Evolutionary conservation across 2,329 filamentous ascomycete species (phyloP).

Genomic region (Phialophora tarda): DNA sequence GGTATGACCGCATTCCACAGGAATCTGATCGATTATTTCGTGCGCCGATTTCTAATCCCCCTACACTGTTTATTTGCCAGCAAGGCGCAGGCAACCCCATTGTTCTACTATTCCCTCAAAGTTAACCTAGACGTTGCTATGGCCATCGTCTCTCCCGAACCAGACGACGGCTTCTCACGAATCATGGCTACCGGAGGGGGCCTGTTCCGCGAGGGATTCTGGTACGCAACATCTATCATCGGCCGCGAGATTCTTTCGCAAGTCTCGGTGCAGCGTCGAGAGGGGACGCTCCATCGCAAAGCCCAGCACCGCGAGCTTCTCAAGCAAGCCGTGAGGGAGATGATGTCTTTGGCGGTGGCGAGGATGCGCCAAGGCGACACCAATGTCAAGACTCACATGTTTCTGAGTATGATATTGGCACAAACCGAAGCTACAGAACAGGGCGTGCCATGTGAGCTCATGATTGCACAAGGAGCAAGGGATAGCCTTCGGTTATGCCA

Average conservation of each 20-base stretch:
- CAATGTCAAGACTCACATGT: conserved; percentile 44
- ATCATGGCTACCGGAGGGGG: conserved; percentile 44
- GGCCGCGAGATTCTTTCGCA: conserved; percentile 56
- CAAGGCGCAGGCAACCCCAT: conserved; percentile 43
- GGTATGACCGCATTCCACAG: conserved; percentile 48
- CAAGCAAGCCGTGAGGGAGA: conserved; percentile 35
- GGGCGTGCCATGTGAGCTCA: conserved; percentile 50
- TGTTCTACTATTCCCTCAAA: conserved; percentile 48
- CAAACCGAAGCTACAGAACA: conserved; percentile 35
- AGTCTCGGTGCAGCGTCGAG: conserved; percentile 41
- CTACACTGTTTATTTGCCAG: conserved; percentile 55
- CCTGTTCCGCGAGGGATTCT: conserved; percentile 46
- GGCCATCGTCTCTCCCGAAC: conserved; percentile 45
- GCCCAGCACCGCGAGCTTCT: conserved; percentile 28
- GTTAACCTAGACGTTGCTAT: conserved; percentile 46
- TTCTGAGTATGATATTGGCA: conserved; percentile 41
- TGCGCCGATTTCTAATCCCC: conserved; percentile 61
- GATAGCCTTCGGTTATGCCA: conserved; percentile 37
- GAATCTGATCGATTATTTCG: conserved; percentile 59
- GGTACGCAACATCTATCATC: conserved; percentile 51
- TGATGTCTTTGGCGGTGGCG: conserved; percentile 39
- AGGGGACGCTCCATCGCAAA: conserved; percentile 22
- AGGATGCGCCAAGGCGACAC: conserved; percentile 44
- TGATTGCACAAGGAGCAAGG: conserved; percentile 34
- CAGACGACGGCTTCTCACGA: conserved; percentile 40